These are phyloP conservation scores for Aspergillus pseudotamarii DNA, from an alignment of 2,329 filamentous ascomycete genomes.

Conservation along the genomic window DNA sequence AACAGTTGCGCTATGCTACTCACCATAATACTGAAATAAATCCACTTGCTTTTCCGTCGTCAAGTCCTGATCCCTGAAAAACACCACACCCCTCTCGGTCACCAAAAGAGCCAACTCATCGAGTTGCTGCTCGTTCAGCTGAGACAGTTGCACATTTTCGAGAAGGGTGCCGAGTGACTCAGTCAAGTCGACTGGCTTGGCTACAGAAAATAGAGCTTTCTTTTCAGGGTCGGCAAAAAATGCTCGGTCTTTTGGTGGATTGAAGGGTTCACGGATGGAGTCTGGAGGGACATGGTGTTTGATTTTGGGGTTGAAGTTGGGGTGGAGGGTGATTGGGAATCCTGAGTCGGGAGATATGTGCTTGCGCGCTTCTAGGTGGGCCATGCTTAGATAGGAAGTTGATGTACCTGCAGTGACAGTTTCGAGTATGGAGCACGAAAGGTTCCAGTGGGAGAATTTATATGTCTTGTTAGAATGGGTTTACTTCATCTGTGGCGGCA, in stretches of 20 bases:
- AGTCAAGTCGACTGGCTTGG: constrained; percentile 35
- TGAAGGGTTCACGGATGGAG: constrained; percentile 33
- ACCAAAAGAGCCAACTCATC: constrained; percentile 56
- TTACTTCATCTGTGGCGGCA: neutral
- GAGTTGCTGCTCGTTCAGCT: constrained; percentile 48
- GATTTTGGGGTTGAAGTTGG: constrained; percentile 53
- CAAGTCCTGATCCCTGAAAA: constrained; percentile 50
- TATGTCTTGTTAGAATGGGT: neutral
- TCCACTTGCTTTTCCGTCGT: constrained; percentile 33
- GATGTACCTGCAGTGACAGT: neutral
- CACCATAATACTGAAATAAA: constrained; percentile 53
- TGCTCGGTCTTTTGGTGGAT: constrained; percentile 32
- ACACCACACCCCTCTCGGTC: constrained; percentile 52
- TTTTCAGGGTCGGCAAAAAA: constrained; percentile 45
- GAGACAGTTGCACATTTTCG: constrained; percentile 48
- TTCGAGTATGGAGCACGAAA: neutral
- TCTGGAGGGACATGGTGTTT: constrained; percentile 46
- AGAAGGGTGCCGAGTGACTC: constrained; percentile 44
- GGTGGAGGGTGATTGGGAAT: constrained; percentile 50
- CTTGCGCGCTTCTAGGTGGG: constrained; percentile 49
- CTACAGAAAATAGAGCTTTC: constrained; percentile 37
- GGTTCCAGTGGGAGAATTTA: neutral
- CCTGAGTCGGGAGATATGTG: constrained; percentile 55
- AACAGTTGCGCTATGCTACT: neutral
- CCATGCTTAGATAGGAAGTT: constrained; percentile 17